phyloP scores from a whole-genome alignment of 2,329 filamentous ascomycete species.

The Trichoderma citrinoviride region DNA sequence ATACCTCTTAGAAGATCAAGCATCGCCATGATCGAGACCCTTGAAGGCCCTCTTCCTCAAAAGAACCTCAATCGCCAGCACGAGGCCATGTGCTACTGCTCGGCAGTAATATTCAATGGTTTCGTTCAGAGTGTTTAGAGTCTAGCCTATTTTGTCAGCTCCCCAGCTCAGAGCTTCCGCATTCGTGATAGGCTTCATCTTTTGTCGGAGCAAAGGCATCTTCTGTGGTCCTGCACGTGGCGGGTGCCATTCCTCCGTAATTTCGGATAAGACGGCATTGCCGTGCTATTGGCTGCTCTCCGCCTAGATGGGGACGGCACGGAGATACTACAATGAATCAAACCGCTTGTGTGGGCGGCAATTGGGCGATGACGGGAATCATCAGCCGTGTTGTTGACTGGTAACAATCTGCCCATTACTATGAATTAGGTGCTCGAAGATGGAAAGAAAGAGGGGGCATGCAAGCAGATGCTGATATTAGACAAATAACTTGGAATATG shows the following conservation, averaged over 20 bases:
- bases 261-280: slow-evolving; percentile 16
- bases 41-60: neutral
- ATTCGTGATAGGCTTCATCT: slow-evolving; percentile 7
- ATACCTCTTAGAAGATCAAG: neutral
- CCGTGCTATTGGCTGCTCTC: neutral
- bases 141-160: slow-evolving; percentile 16
- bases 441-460: too few relatives aligned
- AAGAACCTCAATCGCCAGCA: neutral
- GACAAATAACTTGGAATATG: neutral
- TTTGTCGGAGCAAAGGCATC: neutral
- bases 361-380: too few relatives aligned
- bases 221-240: slow-evolving; percentile 7
- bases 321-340: slow-evolving; percentile 5
- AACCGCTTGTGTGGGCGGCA: neutral
- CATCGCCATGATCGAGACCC: neutral
- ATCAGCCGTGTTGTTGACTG: neutral
- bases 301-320: neutral
- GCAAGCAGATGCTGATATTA: neutral
- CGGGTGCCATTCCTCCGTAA: neutral
- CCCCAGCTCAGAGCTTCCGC: slow-evolving; percentile 3
- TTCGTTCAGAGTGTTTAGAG: neutral
- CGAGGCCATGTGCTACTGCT: neutral
- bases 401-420: neutral
- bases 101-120: neutral
- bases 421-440: too few relatives aligned